These are phyloP conservation scores for Pedinophyceae sp. DNA, from an alignment of 139 green algal genomes.

Conservation along the genomic window DNA sequence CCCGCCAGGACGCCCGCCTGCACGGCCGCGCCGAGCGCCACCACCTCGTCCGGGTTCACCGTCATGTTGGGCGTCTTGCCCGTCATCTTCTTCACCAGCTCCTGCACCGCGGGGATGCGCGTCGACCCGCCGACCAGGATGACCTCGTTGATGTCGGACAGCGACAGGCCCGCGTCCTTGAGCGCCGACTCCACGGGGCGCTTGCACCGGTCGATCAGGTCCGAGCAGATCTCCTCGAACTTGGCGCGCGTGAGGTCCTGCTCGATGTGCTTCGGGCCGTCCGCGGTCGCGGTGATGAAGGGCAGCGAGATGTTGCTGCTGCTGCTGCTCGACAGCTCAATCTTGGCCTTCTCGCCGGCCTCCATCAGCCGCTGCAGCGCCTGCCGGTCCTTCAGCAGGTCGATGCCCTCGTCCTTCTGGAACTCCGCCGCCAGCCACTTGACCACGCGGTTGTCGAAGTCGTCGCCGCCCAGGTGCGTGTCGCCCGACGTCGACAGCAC, in stretches of 20 bases:
- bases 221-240: slow-evolving; percentile 91
- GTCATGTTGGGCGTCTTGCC: slow-evolving; percentile 89
- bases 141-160: slow-evolving; percentile 68
- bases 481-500: slow-evolving; percentile 94
- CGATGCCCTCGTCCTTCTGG: slow-evolving; percentile 61
- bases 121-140: slow-evolving; percentile 93
- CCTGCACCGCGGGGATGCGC: slow-evolving; percentile 82
- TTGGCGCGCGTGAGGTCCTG: slow-evolving; percentile 56
- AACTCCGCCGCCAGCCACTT: slow-evolving; percentile 92
- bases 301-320: slow-evolving; percentile 88
- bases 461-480: slow-evolving; percentile 96
- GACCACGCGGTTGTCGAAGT: slow-evolving; percentile 99
- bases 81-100: slow-evolving; percentile 54
- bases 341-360: slow-evolving; percentile 98
- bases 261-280: slow-evolving; percentile 99
- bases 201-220: slow-evolving; percentile 78
- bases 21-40: slow-evolving; percentile 92
- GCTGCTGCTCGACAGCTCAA: slow-evolving; percentile 73
- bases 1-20: slow-evolving; percentile 71
- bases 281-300: slow-evolving; percentile 98
- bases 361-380: slow-evolving; percentile 84
- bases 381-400: slow-evolving; percentile 23
- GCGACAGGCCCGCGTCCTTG: slow-evolving; percentile 79
- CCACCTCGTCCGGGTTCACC: slow-evolving; percentile 98
- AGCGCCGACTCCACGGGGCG: slow-evolving; percentile 82